Conservation (phyloP, 768 basidiomycete genomes). For the Russula olivacea region DNA sequence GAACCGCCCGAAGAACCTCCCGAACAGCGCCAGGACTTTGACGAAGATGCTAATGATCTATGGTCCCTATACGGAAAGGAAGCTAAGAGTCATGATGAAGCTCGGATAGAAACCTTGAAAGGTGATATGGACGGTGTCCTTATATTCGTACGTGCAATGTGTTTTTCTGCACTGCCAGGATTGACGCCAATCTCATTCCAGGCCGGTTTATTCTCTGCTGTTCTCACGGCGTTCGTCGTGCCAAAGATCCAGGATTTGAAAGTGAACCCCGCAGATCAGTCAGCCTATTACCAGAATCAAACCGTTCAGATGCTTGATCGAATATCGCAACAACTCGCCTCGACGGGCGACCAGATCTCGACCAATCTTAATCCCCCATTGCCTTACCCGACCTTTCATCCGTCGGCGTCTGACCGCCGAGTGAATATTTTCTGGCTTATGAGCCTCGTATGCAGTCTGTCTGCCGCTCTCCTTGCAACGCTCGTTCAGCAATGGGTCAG, state of each 20-base stretch:
- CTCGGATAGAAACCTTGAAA: neutral
- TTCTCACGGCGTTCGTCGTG: slow-evolving; percentile 13
- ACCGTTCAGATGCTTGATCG: neutral
- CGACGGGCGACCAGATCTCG: neutral
- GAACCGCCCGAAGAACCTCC: neutral
- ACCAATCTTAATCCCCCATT: neutral
- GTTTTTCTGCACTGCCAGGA: neutral
- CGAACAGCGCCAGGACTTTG: neutral
- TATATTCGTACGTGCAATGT: neutral
- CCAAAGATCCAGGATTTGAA: slow-evolving; percentile 8
- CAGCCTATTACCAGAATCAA: slow-evolving; percentile 6
- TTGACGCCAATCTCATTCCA: neutral
- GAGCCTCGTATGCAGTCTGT: slow-evolving; percentile 35
- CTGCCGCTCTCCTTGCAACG: slow-evolving; percentile 40
- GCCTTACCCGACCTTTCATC: slow-evolving; percentile 10
- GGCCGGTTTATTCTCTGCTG: slow-evolving; percentile 20
- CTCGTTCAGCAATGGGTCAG: slow-evolving; percentile 47
- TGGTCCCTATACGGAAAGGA: slow-evolving; percentile 6
- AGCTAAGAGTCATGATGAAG: neutral
- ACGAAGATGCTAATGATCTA: neutral
- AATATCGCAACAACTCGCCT: slow-evolving; percentile 9
- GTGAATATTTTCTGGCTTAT: slow-evolving; percentile 40
- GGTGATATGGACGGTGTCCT: neutral
- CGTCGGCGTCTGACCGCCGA: slow-evolving; percentile 34
- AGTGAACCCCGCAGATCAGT: slow-evolving; percentile 1